A percentile compares a stretch with the other conserved stretches of the same genome.
Evolutionary conservation across 2,329 filamentous ascomycete genomes (phyloP).

Genomic region (Tolypocladium tropicale): DNA sequence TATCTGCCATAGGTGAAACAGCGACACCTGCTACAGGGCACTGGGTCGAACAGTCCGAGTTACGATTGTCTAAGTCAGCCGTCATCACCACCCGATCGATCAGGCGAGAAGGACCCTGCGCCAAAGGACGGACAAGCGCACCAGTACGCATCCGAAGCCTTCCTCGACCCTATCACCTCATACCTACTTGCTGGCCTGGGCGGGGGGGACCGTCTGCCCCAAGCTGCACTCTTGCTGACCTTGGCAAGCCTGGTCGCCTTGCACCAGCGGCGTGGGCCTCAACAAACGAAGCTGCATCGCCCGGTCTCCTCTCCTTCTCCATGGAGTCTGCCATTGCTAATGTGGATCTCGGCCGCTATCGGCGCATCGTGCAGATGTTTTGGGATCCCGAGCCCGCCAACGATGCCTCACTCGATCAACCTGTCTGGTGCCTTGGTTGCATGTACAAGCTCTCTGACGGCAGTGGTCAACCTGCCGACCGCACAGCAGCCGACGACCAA

Average conservation of each 20-base stretch:
- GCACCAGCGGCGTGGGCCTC: not conserved
- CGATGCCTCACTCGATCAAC: constrained; percentile 52
- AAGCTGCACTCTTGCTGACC: not conserved
- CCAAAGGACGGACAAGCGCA: not conserved
- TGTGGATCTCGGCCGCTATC: constrained; percentile 64
- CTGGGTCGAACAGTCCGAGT: not conserved
- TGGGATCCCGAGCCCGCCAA: constrained; percentile 87
- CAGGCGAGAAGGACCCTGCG: too few relatives aligned
- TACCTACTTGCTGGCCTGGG: not conserved
- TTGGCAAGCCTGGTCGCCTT: not conserved
- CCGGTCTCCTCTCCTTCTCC: not conserved
- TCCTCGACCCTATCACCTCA: too few relatives aligned
- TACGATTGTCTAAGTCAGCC: not conserved
- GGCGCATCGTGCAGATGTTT: constrained; percentile 80
- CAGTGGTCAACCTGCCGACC: constrained; percentile 9
- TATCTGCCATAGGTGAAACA: not conserved
- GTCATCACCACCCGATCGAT: not conserved
- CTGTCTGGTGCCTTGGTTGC: constrained; percentile 73
- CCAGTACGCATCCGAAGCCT: not conserved
- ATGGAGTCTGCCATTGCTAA: constrained; percentile 35
- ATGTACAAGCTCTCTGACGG: constrained; percentile 34
- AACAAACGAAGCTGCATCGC: not conserved
- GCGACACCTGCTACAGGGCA: not conserved
- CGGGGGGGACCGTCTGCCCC: not conserved
- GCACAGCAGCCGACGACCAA: constrained; percentile 10